A percentile compares a stretch with the other conserved stretches of the same genome.
These are phyloP conservation scores for Sporothrix protearum DNA, from an alignment of 2,329 filamentous ascomycete species.

Conservation along the genomic window DNA sequence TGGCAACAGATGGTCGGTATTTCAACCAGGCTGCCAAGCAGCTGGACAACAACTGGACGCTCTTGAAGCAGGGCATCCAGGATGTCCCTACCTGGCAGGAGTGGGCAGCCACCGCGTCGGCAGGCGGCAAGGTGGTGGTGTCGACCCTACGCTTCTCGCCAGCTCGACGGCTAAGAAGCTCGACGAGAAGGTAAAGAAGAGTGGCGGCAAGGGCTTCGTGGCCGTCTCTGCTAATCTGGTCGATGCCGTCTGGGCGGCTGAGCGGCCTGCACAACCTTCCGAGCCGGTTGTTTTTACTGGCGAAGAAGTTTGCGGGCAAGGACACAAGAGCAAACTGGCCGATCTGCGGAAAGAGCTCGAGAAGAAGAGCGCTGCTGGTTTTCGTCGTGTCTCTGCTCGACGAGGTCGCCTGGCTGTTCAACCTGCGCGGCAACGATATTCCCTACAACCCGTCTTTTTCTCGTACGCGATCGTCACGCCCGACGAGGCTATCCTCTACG, in stretches of 20 bases:
- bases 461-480: slow-evolving; percentile 88
- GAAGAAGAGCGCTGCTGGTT: slow-evolving; percentile 82
- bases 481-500: slow-evolving; percentile 72
- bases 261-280: slow-evolving; percentile 69
- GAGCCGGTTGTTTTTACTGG: slow-evolving; percentile 70
- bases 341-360: slow-evolving; percentile 87
- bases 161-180: slow-evolving; percentile 63
- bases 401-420: slow-evolving; percentile 98
- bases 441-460: slow-evolving; percentile 97
- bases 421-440: slow-evolving; percentile 89
- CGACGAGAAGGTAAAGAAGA: slow-evolving; percentile 80
- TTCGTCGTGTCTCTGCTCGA: slow-evolving; percentile 94
- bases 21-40: slow-evolving; percentile 95
- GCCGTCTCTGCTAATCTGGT: slow-evolving; percentile 78
- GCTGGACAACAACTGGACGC: slow-evolving; percentile 83
- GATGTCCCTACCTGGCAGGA: slow-evolving; percentile 97
- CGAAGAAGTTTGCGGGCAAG: slow-evolving; percentile 74
- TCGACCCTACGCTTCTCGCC: slow-evolving; percentile 85
- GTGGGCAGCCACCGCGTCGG: slow-evolving; percentile 84
- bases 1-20: slow-evolving; percentile 94
- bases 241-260: slow-evolving; percentile 80
- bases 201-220: slow-evolving; percentile 71
- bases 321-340: slow-evolving; percentile 75
- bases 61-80: slow-evolving; percentile 89
- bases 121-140: slow-evolving; percentile 79